Conservation (phyloP, 805 yeast genomes). For the Candida ulmi region DNA sequence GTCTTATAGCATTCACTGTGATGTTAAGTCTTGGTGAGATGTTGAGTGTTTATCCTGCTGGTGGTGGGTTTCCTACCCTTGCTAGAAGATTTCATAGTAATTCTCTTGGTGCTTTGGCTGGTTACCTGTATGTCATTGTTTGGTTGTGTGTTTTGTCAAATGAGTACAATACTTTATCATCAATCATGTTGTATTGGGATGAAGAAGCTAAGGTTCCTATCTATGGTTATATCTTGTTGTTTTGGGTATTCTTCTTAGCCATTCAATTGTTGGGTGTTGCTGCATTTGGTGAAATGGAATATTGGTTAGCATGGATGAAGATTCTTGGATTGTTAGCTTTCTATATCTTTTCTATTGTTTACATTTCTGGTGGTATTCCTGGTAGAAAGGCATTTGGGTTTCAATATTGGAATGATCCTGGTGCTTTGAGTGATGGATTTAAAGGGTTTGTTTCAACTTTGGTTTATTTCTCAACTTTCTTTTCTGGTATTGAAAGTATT, state of each 20-base stretch:
- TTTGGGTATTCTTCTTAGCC: conserved; percentile 45
- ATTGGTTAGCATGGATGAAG: conserved; percentile 46
- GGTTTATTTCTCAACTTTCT: conserved; percentile 68
- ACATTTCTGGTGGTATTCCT: conserved; percentile 36
- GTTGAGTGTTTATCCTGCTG: conserved; percentile 47
- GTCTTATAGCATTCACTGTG: conserved; percentile 47
- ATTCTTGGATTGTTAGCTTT: conserved; percentile 43
- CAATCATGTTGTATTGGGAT: conserved; percentile 37
- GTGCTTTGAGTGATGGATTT: conserved; percentile 38
- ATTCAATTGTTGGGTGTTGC: conserved; percentile 49
- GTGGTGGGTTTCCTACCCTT: conserved; percentile 40
- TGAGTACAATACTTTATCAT: conserved; percentile 49
- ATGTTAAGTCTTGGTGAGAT: conserved; percentile 56
- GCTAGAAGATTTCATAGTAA: conserved; percentile 47
- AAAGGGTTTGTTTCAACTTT: conserved; percentile 55
- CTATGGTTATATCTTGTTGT: conserved; percentile 49
- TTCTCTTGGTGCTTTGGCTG: conserved; percentile 52
- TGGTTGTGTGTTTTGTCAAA: conserved; percentile 55
- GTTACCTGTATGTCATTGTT: conserved; percentile 49
- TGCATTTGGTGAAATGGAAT: conserved; percentile 54
- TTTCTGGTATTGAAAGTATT: conserved; percentile 72
- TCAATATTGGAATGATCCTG: conserved; percentile 28
- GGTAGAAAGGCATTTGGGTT: conserved; percentile 28
- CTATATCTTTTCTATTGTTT: conserved; percentile 43
- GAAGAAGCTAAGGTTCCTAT: conserved; percentile 48